A percentile compares a stretch with the other conserved stretches of the same genome.
These are phyloP conservation scores for Xylariales sp. DNA, from an alignment of 2,329 filamentous ascomycete species.

Conservation along the genomic window DNA sequence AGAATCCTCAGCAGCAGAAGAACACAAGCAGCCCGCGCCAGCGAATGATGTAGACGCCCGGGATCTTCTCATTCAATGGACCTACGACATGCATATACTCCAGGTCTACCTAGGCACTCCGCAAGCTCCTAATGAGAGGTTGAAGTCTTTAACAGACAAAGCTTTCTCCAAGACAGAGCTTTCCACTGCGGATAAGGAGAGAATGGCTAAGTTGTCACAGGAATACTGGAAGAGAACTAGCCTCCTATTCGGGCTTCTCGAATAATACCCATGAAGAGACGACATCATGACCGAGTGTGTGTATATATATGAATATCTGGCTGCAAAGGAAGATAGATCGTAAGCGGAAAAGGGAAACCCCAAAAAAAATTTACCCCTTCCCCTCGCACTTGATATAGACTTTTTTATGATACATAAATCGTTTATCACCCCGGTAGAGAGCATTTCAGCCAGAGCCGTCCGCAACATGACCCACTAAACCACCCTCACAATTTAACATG, in stretches of 20 bases:
- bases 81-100: constrained; percentile 56
- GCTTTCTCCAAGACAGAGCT: constrained; percentile 42
- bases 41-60: constrained; percentile 21
- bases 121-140: constrained; percentile 17
- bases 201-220: constrained; percentile 57
- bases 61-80: constrained; percentile 54
- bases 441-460: too few relatives aligned
- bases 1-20: constrained; percentile 6
- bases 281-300: constrained; percentile 3
- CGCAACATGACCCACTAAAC: too few relatives aligned
- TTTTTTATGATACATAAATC: too few relatives aligned
- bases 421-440: too few relatives aligned
- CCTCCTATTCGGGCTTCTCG: constrained; percentile 75
- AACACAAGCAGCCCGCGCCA: not conserved
- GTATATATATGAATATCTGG: constrained; percentile 3
- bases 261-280: constrained; percentile 26
- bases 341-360: too few relatives aligned
- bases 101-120: constrained; percentile 37
- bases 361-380: too few relatives aligned
- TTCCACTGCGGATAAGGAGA: constrained; percentile 43
- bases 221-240: constrained; percentile 84
- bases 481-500: not conserved
- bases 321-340: too few relatives aligned
- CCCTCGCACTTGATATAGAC: too few relatives aligned
- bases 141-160: constrained; percentile 41